Base-by-base conservation (phyloP, 805 yeast genomes). In the Nakazawaea laoshanensis region DNA sequence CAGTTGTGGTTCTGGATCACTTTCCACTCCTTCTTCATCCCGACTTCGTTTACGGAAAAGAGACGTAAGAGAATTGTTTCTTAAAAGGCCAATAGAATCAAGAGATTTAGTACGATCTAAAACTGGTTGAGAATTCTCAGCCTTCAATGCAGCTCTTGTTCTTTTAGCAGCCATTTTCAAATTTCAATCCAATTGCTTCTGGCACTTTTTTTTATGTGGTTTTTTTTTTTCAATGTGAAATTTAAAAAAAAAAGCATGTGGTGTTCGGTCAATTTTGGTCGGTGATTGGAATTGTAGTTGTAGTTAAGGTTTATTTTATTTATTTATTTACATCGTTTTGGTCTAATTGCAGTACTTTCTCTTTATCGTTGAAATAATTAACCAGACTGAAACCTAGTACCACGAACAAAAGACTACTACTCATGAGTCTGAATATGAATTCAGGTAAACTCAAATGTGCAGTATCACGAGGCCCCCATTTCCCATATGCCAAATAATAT, bases 401-500 rank as follows among this genome's bases (percentile, higher is more conserved):
- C 9, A 46, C 47, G 35, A 58, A 58, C 25, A 58, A 37, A 4
- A 58, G 42, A 22, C 52, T 44, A 23, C 49, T 53, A 1, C 59
- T 45, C 47, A 58, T 45, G 21, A 53, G 33, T 23, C 47, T 49
- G 43, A 58, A 57, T 3, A 55, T 42, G 32, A 54, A 37, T 35
- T 58, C 62, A 1, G 61, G 53, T 3, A 44, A 19, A 16, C 43
- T 53, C 47, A 57, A 37, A 15, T 37, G 22, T 6, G 38, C 38
- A 4, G 24, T 24, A 35, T 59, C 62, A 53, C 81, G 61, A 40
- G 80, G 74, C 13, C 81, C 81, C 80, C 80, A 74, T 41, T 61
- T 63, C 16, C 81, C 81, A 44, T 70, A 74, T 15, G 76, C 66
- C 36, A 74, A 66, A 52, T 63, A 73, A 50, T 68, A 70, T 15